phyloP scores from a whole-genome alignment of 1,284 basidiomycete species.

The Apiotrichum veenhuisii region DNA sequence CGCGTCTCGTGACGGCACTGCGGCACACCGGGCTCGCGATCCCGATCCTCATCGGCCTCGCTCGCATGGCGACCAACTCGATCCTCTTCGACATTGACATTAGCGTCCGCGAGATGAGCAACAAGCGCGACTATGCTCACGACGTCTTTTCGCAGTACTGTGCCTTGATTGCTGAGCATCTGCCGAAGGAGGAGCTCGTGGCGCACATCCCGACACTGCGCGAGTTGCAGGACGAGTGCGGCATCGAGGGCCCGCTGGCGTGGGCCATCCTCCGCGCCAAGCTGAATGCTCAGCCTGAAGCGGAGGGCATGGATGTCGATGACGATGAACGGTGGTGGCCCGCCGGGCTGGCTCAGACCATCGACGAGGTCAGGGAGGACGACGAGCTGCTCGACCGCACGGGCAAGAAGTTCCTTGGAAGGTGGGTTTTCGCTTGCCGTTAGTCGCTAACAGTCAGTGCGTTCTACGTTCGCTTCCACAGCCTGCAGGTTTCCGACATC shows the following conservation, averaged over 20 bases:
- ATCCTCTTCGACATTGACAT: slow-evolving; percentile 29
- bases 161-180: slow-evolving; percentile 50
- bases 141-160: slow-evolving; percentile 56
- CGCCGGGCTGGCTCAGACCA: slow-evolving; percentile 26
- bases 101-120: slow-evolving; percentile 56
- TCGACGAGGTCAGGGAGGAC: slow-evolving; percentile 36
- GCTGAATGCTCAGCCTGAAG: slow-evolving; percentile 55
- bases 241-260: slow-evolving; percentile 73
- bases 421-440: slow-evolving; percentile 4
- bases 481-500: slow-evolving; percentile 82
- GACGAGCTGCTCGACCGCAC: slow-evolving; percentile 23
- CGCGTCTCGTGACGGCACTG: slow-evolving; percentile 67
- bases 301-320: slow-evolving; percentile 17
- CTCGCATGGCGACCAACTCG: slow-evolving; percentile 63
- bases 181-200: slow-evolving; percentile 48
- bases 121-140: slow-evolving; percentile 72
- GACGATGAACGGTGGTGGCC: slow-evolving; percentile 31
- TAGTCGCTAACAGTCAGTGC: slow-evolving; percentile 43
- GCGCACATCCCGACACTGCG: slow-evolving; percentile 59
- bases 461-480: slow-evolving; percentile 94
- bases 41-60: slow-evolving; percentile 80
- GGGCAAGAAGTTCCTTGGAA: slow-evolving; percentile 27
- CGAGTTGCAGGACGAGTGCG: slow-evolving; percentile 68
- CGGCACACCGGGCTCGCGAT: slow-evolving; percentile 68
- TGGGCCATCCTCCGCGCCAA: slow-evolving; percentile 89